These are phyloP conservation scores for Kodamaea alishanica DNA, from an alignment of 1,139 yeast genomes.

Conservation along the genomic window DNA sequence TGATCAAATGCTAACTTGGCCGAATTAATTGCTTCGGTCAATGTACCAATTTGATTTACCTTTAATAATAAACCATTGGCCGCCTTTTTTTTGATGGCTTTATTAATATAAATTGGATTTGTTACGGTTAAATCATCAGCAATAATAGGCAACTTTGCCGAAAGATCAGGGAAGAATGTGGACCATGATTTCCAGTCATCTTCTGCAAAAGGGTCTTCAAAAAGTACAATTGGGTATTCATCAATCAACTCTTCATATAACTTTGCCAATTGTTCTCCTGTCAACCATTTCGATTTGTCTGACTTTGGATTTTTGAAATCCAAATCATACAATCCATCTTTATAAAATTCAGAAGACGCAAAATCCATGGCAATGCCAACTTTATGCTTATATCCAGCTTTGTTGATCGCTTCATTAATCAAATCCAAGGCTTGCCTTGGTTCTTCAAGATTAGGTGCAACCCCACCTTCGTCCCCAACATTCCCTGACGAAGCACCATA, in stretches of 20 bases:
- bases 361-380: constrained; percentile 6
- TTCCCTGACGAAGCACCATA: constrained; percentile 7
- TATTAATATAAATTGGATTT: constrained; percentile 2
- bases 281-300: constrained; percentile 5
- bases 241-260: constrained; percentile 5
- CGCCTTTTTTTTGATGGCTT: constrained; percentile 5
- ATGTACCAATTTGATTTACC: constrained; percentile 5
- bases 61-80: constrained; percentile 12
- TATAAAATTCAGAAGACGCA: constrained; percentile 7
- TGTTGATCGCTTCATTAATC: constrained; percentile 4
- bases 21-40: constrained; percentile 3
- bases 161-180: constrained; percentile 1
- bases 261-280: constrained; percentile 6
- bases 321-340: constrained; percentile 7
- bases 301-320: constrained; percentile 8
- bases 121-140: constrained; percentile 8
- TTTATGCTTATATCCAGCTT: constrained; percentile 5
- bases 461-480: constrained; percentile 8
- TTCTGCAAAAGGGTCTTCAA: constrained; percentile 17
- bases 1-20: constrained; percentile 2
- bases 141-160: background rate
- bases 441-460: constrained; percentile 5
- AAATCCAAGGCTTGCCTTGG: constrained; percentile 6
- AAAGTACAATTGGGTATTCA: constrained; percentile 5
- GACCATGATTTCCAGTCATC: constrained; percentile 14